Conservation (phyloP, 768 basidiomycete species). For the Lepiota venenata region DNA sequence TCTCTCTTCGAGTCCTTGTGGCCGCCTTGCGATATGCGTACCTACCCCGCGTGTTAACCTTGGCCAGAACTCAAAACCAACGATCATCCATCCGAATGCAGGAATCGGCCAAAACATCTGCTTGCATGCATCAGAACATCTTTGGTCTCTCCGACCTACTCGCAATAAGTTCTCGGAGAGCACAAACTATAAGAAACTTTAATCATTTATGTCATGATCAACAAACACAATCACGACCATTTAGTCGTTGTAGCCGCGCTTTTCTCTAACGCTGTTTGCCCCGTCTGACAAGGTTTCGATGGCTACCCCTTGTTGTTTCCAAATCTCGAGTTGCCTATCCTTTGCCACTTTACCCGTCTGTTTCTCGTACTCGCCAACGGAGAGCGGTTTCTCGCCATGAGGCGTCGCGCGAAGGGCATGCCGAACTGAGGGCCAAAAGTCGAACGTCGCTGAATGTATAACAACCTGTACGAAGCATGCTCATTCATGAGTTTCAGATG, state of each 20-base stretch:
- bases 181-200: too few relatives aligned
- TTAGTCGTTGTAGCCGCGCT: conserved; percentile 62
- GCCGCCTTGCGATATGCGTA: too few relatives aligned
- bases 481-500: not conserved
- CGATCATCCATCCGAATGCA: too few relatives aligned
- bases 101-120: too few relatives aligned
- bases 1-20: too few relatives aligned
- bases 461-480: conserved; percentile 46
- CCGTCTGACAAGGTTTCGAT: conserved; percentile 15
- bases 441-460: conserved; percentile 78
- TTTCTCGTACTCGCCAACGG: conserved; percentile 67
- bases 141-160: too few relatives aligned
- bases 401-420: conserved; percentile 83
- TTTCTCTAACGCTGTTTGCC: conserved; percentile 26
- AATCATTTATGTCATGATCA: too few relatives aligned
- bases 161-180: too few relatives aligned
- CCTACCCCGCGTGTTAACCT: too few relatives aligned
- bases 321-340: conserved; percentile 71
- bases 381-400: conserved; percentile 74
- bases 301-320: conserved; percentile 61
- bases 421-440: conserved; percentile 75
- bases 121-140: too few relatives aligned
- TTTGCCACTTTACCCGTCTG: conserved; percentile 64
- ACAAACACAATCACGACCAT: not conserved
- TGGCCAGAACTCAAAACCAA: too few relatives aligned